A percentile compares a stretch with the other conserved stretches of the same genome.
These are phyloP conservation scores for Ophiostoma ips DNA, from an alignment of 2,329 filamentous ascomycete species.

Conservation along the genomic window DNA sequence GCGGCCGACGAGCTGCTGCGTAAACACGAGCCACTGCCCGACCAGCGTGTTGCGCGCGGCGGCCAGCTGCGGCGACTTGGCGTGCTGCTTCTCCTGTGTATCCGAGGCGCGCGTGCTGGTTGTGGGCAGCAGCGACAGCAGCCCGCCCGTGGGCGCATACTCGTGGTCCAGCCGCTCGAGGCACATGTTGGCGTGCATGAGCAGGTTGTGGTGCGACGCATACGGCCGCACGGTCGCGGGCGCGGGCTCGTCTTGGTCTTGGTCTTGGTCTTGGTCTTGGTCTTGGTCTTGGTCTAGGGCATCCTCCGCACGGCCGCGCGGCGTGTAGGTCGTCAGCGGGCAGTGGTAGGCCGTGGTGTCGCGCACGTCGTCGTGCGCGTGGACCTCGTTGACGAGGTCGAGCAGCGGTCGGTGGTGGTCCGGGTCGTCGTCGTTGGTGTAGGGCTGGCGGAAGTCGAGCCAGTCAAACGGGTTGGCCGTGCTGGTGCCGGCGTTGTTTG, in stretches of 20 bases:
- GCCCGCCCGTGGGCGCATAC: conserved; percentile 38
- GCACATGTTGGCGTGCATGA: conserved; percentile 44
- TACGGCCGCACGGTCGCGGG: conserved; percentile 22
- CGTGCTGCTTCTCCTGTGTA: conserved; percentile 19
- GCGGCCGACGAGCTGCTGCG: conserved; percentile 37
- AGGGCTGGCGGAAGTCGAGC: conserved; percentile 36
- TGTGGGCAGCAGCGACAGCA: conserved; percentile 39
- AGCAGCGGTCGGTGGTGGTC: conserved; percentile 33
- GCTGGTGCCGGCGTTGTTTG: background rate
- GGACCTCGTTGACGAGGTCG: conserved; percentile 32
- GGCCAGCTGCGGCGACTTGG: background rate
- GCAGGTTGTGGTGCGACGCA: conserved; percentile 33
- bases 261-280: conserved; percentile 10
- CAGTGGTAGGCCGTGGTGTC: conserved; percentile 32
- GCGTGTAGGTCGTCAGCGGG: conserved; percentile 23
- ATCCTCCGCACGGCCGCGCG: too few relatives aligned
- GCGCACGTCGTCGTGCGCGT: conserved; percentile 25
- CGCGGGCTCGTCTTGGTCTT: background rate
- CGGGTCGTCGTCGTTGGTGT: conserved; percentile 31
- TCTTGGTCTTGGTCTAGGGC: too few relatives aligned
- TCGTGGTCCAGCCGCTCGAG: conserved; percentile 48
- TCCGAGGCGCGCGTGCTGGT: background rate
- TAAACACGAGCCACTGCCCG: conserved; percentile 42
- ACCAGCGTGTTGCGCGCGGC: conserved; percentile 37
- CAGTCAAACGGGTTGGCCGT: conserved; percentile 40